These are phyloP conservation scores for Heliocybe sulcata DNA, from an alignment of 1,284 basidiomycete species.

Conservation along the genomic window DNA sequence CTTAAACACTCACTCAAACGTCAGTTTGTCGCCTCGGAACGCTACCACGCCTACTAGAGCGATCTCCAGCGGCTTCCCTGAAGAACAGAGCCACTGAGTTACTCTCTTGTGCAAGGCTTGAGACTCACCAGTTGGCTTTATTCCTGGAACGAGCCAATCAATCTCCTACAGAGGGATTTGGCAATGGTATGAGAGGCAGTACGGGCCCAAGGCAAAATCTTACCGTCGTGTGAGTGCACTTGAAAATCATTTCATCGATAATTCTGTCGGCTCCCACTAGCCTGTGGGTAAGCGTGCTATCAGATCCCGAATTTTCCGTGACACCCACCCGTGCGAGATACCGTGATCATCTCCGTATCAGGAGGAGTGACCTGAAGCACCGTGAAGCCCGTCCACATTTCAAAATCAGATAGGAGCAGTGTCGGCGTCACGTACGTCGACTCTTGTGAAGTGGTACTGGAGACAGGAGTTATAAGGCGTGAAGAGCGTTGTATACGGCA, in stretches of 20 bases:
- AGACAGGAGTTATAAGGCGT: constrained; percentile 1
- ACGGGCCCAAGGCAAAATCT: constrained; percentile 4
- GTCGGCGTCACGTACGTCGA: constrained; percentile 14
- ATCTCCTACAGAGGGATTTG: constrained; percentile 26
- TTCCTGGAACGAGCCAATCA: constrained; percentile 42
- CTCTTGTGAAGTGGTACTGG: constrained; percentile 35
- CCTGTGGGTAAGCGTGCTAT: neutral
- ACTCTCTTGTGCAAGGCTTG: neutral
- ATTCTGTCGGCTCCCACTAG: constrained; percentile 38
- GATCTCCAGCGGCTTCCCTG: constrained; percentile 31
- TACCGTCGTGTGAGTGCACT: constrained; percentile 35
- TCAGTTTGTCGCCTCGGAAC: constrained; percentile 43
- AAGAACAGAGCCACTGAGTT: neutral
- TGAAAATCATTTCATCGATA: constrained; percentile 41
- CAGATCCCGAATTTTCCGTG: neutral
- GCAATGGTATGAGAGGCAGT: neutral
- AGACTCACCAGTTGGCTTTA: constrained; percentile 29
- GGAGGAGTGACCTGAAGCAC: constrained; percentile 31
- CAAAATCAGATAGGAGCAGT: neutral
- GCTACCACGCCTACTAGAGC: constrained; percentile 45
- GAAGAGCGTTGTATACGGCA: neutral
- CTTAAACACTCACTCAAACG: constrained; percentile 36
- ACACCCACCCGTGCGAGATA: constrained; percentile 33
- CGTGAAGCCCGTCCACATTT: neutral
- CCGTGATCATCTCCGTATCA: constrained; percentile 31